These are phyloP conservation scores for Sanguinoderma infundibulare DNA, from an alignment of 1,284 basidiomycete genomes.

Conservation along the genomic window DNA sequence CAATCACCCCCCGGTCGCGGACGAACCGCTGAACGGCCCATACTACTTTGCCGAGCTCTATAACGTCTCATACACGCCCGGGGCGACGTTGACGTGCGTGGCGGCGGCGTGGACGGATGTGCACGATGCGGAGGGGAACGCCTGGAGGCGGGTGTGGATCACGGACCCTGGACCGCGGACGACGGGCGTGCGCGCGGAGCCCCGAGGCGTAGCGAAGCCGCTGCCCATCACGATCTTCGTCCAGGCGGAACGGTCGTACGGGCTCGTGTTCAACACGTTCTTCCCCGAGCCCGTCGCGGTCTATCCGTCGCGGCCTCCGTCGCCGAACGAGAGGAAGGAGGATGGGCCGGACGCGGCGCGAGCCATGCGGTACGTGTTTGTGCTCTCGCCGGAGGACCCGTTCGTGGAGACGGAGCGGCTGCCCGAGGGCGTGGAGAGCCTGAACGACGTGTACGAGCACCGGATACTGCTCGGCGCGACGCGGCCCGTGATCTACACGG, in stretches of 20 bases:
- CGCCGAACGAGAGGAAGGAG: too few species aligned
- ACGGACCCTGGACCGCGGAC: conserved; percentile 49
- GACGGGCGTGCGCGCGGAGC: conserved; percentile 39
- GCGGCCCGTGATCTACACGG: conserved; percentile 52
- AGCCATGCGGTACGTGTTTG: neutral
- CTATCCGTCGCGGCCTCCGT: too few species aligned
- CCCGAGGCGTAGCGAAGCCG: conserved; percentile 33
- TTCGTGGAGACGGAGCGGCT: conserved; percentile 10
- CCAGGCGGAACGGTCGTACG: conserved; percentile 1
- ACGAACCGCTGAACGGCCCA: neutral
- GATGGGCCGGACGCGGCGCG: neutral
- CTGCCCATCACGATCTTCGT: conserved; percentile 44
- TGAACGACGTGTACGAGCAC: conserved; percentile 13
- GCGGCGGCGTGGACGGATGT: conserved; percentile 18
- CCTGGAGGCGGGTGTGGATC: conserved; percentile 45
- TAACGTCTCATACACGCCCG: conserved; percentile 17
- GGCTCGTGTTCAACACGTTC: conserved; percentile 19
- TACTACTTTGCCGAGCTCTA: conserved; percentile 28
- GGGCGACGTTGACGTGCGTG: conserved; percentile 15
- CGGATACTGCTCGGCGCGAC: conserved; percentile 50
- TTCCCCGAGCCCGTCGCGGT: conserved; percentile 17
- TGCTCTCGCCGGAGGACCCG: conserved; percentile 9
- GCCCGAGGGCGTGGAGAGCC: conserved; percentile 2
- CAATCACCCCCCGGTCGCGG: neutral
- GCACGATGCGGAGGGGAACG: conserved; percentile 7